Evolutionary conservation across 257 asterid genomes (phyloP).

Genomic region (Solanum clarkiae): DNA sequence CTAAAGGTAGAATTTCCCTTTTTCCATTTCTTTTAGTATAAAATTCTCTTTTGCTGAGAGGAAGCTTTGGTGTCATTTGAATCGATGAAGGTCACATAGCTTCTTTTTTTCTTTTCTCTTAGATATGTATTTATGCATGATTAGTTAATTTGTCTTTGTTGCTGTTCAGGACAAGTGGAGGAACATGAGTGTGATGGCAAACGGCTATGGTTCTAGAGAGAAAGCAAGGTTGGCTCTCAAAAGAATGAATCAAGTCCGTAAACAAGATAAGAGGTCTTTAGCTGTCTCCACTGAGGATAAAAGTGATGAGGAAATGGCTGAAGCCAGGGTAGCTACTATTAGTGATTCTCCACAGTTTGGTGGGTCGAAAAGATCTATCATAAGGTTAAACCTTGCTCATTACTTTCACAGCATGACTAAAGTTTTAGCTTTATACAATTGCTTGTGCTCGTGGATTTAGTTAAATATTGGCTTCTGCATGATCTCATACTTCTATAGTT

Average conservation of each 20-base stretch:
- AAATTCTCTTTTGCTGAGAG: background rate
- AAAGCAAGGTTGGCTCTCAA: conserved; percentile 68
- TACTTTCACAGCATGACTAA: background rate
- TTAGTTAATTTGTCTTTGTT: conserved; percentile 5
- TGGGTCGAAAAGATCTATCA: conserved; percentile 69
- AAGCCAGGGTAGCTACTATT: conserved; percentile 36
- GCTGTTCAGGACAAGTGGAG: conserved; percentile 87
- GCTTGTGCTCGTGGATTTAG: background rate
- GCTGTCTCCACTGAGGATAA: conserved; percentile 23
- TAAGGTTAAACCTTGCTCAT: conserved; percentile 40
- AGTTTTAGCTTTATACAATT: background rate
- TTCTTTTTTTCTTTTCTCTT: background rate
- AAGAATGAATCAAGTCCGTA: conserved; percentile 48
- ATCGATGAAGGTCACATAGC: background rate
- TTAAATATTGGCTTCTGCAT: background rate
- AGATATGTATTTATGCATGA: background rate
- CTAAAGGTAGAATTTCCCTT: conserved; percentile 51
- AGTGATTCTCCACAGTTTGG: conserved; percentile 57
- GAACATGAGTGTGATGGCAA: conserved; percentile 95
- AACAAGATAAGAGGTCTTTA: conserved; percentile 49
- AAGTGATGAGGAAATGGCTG: conserved; percentile 61
- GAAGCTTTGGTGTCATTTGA: background rate
- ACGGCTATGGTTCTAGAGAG: conserved; percentile 86
- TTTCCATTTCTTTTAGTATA: background rate
- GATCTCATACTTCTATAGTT: background rate